A percentile compares a stretch with the other conserved stretches of the same genome.
phyloP scores from a whole-genome alignment of 1,284 basidiomycete species.

The Cutaneotrichosporon mucoides region DNA sequence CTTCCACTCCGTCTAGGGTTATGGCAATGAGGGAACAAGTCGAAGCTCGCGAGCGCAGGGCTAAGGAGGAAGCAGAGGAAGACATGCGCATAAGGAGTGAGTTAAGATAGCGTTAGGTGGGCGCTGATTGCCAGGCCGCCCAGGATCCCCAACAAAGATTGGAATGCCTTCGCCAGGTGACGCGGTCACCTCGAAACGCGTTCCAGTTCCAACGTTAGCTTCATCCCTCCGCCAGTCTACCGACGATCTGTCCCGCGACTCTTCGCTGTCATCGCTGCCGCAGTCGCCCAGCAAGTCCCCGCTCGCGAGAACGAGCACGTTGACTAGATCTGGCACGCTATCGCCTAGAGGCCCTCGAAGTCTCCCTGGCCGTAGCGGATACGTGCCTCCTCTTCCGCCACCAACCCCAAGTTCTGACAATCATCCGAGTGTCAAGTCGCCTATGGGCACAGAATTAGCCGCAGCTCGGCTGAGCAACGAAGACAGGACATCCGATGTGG shows the following conservation, averaged over 20 bases:
- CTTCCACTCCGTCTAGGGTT: conserved; percentile 12
- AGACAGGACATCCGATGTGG: no score
- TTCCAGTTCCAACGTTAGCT: conserved; percentile 5
- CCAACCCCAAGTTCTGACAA: neutral
- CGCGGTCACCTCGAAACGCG: neutral
- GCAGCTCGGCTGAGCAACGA: no score
- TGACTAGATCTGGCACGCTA: conserved; percentile 9
- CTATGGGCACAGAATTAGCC: neutral
- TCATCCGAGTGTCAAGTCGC: neutral
- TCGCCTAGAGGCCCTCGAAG: conserved; percentile 13
- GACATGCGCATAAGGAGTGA: neutral
- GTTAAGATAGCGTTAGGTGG: neutral
- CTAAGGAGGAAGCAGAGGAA: neutral
- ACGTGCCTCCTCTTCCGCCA: conserved; percentile 12
- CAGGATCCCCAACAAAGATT: no score
- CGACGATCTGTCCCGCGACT: conserved; percentile 7
- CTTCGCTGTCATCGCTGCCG: conserved; percentile 6
- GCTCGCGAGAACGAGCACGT: neutral
- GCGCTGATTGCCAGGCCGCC: no score
- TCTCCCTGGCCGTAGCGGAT: neutral
- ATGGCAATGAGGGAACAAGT: conserved; percentile 20
- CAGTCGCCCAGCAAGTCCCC: conserved; percentile 7
- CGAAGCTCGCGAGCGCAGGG: conserved; percentile 19
- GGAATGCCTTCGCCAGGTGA: no score
- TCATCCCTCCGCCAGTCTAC: neutral